These are phyloP conservation scores for Claviceps digitariae DNA, from an alignment of 2,329 filamentous ascomycete species.

Conservation along the genomic window DNA sequence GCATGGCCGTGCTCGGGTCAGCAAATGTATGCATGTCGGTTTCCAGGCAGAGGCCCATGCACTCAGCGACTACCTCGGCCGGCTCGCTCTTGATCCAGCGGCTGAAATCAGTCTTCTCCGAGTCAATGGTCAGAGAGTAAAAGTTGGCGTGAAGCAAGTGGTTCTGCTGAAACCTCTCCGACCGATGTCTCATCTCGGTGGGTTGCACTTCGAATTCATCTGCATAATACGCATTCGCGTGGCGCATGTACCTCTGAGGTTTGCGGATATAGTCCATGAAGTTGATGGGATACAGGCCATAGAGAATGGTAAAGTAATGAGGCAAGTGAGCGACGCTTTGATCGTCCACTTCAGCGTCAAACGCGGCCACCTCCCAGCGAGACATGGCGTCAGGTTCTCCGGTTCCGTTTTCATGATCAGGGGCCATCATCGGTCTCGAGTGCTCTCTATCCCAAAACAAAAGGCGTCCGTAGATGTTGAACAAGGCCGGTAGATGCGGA, in stretches of 20 bases:
- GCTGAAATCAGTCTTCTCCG: conserved; percentile 62
- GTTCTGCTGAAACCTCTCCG: conserved; percentile 57
- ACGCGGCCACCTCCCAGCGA: conserved; percentile 51
- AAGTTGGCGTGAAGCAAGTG: conserved; percentile 78
- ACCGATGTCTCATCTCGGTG: conserved; percentile 61
- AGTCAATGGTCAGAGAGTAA: conserved; percentile 64
- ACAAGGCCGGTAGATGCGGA: conserved; percentile 56
- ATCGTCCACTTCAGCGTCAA: conserved; percentile 48
- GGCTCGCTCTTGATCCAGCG: conserved; percentile 71
- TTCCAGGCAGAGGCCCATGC: conserved; percentile 50
- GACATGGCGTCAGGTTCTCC: conserved; percentile 20
- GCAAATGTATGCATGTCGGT: conserved; percentile 14
- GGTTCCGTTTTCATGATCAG: conserved; percentile 18
- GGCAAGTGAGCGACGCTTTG: conserved; percentile 52
- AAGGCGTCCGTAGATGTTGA: conserved; percentile 68
- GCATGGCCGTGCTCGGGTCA: conserved; percentile 7
- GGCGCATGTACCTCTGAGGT: conserved; percentile 63
- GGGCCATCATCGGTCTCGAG: conserved; percentile 23
- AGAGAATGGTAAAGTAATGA: conserved; percentile 69
- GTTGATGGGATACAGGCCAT: conserved; percentile 73
- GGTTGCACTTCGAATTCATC: conserved; percentile 70
- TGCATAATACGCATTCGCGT: conserved; percentile 53
- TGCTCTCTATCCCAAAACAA: conserved; percentile 61
- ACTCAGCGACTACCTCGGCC: conserved; percentile 67
- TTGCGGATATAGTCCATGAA: conserved; percentile 80